Conservation (phyloP, 169 alveolate genomes). For the Eimeria zaria region DNA sequence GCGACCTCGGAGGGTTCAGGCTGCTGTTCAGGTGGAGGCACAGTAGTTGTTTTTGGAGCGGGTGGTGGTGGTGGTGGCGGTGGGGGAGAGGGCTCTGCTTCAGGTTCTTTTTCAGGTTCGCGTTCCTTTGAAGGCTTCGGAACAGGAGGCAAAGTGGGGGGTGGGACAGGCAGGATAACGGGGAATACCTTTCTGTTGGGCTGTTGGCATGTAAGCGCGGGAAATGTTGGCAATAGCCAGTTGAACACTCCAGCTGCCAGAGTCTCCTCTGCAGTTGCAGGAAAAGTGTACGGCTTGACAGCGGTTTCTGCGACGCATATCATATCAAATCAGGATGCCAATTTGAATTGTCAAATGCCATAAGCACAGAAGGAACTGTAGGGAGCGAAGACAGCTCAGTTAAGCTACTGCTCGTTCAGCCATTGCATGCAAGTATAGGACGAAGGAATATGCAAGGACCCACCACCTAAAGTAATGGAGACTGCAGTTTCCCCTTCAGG, state of each 20-base stretch:
- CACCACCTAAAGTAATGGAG: background rate
- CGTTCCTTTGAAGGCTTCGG: slow-evolving; percentile 14
- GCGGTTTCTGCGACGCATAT: slow-evolving; percentile 11
- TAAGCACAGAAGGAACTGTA: background rate
- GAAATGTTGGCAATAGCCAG: slow-evolving; percentile 48
- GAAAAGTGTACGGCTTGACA: slow-evolving; percentile 46
- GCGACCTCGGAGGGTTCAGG: background rate
- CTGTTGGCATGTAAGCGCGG: background rate
- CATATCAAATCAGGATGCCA: background rate
- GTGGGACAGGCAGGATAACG: slow-evolving; percentile 31
- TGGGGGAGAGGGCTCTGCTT: slow-evolving; percentile 14
- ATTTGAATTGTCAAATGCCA: background rate
- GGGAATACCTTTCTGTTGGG: slow-evolving; percentile 47
- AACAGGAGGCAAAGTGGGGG: slow-evolving; percentile 33
- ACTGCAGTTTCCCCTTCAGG: slow-evolving; percentile 26
- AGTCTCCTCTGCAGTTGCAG: slow-evolving; percentile 51
- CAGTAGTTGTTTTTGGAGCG: background rate
- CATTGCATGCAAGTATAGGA: background rate
- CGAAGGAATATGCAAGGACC: background rate
- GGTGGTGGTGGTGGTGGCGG: slow-evolving; percentile 54
- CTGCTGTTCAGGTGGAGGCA: slow-evolving; percentile 5
- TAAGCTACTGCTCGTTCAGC: background rate
- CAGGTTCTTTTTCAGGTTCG: slow-evolving; percentile 4
- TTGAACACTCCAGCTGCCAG: slow-evolving; percentile 66
- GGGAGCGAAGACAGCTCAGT: background rate